Base-by-base conservation (phyloP, 495 filamentous ascomycete genomes). In the Penicillium argentinense region DNA sequence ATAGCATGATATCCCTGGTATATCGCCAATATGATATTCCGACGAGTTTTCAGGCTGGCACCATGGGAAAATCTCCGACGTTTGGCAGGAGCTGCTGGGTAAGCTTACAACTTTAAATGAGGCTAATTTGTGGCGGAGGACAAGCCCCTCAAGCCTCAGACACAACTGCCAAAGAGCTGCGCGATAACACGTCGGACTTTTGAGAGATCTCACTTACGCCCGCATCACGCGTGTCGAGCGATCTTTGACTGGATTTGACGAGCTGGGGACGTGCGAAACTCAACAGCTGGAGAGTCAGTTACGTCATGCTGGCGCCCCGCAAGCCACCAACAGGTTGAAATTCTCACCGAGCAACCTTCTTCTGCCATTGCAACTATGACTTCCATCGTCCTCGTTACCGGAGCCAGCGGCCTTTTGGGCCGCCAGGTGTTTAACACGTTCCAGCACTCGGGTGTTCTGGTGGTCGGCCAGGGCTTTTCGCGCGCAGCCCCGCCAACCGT, bases 391-490 rank as follows among this genome's bases (percentile, higher is more conserved):
- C 75, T 97, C 16, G 71, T 97, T 37, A 97, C 91, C 19, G 91
- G 91, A 26, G 91, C 88, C 30, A 92, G 81, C 27, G 91, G 91
- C 33, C 74, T 93, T 2, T 77, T 97, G 6, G 91, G 91, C 24
- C 81, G 91, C 13, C 82, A 95, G 64, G 84, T 91, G 12, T 76
- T 86, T 50, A 85, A 81, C 45, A 83, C 77, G 13, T 96, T 97
- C 64, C 74, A 85, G 49, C 60, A 71, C 27, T 78, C 73, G 17
- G 77, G 78, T 5, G 95, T 91, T 81, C 73, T 81, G n/a, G 83
- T 83, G 34, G 79, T 88, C 49, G 91, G 90, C n/a, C 92, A 90
- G 19, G 91, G 88, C 21, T 77, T 75, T 46, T 76, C 86, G 6
- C 76, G 91, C 40, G 86, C 88, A 14, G 81, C 81, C 51, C 88